Base-by-base conservation (phyloP, 495 filamentous ascomycete species). In the Neurospora sp. region DNA sequence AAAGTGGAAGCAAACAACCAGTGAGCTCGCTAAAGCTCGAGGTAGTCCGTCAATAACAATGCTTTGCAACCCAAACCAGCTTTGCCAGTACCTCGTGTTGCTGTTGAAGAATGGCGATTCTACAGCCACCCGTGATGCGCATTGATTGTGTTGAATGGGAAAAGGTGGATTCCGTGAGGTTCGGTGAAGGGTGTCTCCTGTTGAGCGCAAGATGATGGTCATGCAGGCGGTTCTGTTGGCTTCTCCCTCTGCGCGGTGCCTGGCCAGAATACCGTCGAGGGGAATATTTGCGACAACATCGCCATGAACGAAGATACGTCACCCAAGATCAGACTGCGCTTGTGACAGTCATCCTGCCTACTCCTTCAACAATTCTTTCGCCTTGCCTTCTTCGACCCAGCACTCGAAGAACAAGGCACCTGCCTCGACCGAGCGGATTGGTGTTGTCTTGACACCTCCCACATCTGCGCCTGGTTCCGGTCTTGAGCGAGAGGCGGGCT, bases 401-500 rank as follows among this genome's bases (percentile, higher is more conserved):
- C 86, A 87, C 81, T 92, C 90, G 70, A 92, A 87, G 53, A 87
- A 83, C 71, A 92, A 80, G n/a, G 88, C 87, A 1, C 89, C 90
- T 2, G 89, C 89, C 75, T 88, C 85, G 0, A 92, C 88, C 5
- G 85, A 78, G 48, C 90, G 83, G 8, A 92, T 80, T 7, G 90
- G 86, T 31, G 80, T 86, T 1, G 84, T 87, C 72, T 77, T 85
- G 8, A 78, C 76, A 5, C 85, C 86, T 7, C 81, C 81, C n/a
- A 85, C 72, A 69, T 85, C 84, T 44, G 79, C 77, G 12, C 81
- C 82, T 31, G 77, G 72, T 38, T 73, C 77, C 59, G 74, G 78
- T 20, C 73, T 80, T 27, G 78, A 79, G 69, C 76, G 81, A 35
- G 81, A 79, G n/a, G 78, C 78, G 0, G 83, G 80, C 72, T 85